Evolutionary conservation across 805 yeast species (phyloP).

Genomic region (Candida khao-thaluensis): DNA sequence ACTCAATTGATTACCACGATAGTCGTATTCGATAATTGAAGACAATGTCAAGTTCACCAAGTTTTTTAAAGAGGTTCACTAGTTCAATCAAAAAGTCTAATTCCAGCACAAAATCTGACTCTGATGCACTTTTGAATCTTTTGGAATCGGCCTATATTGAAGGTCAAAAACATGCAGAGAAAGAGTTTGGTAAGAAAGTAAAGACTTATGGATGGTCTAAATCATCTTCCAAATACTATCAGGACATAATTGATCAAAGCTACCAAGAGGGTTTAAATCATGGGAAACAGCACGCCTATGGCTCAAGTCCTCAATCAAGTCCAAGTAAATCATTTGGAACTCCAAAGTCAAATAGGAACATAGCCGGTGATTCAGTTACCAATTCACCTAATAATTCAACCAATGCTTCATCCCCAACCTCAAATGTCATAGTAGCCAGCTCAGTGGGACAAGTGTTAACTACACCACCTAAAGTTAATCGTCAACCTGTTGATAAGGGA

Average conservation of each 20-base stretch:
- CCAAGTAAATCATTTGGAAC: background rate
- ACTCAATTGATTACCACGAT: background rate
- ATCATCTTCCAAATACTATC: conserved; percentile 5
- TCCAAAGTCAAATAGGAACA: background rate
- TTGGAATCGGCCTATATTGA: conserved; percentile 21
- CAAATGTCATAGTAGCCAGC: conserved; percentile 10
- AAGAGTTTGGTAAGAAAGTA: conserved; percentile 15
- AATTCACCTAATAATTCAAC: no score
- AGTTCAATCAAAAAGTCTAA: conserved; percentile 6
- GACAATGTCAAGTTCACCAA: conserved; percentile 7
- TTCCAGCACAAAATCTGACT: conserved; percentile 6
- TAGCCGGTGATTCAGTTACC: background rate
- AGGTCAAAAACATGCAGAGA: conserved; percentile 21
- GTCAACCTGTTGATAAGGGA: conserved; percentile 28
- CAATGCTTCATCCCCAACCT: background rate
- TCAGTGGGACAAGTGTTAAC: conserved; percentile 28
- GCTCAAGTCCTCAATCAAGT: conserved; percentile 1
- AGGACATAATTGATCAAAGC: conserved; percentile 7
- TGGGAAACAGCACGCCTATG: background rate
- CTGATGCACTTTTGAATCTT: conserved; percentile 8
- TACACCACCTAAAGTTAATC: conserved; percentile 29
- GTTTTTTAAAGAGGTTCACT: conserved; percentile 12
- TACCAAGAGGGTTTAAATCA: conserved; percentile 7
- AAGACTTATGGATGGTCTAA: conserved; percentile 11
- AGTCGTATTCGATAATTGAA: background rate